These are phyloP conservation scores for Gossypium armourianum DNA, from an alignment of 441 rosid genomes.

Conservation along the genomic window DNA sequence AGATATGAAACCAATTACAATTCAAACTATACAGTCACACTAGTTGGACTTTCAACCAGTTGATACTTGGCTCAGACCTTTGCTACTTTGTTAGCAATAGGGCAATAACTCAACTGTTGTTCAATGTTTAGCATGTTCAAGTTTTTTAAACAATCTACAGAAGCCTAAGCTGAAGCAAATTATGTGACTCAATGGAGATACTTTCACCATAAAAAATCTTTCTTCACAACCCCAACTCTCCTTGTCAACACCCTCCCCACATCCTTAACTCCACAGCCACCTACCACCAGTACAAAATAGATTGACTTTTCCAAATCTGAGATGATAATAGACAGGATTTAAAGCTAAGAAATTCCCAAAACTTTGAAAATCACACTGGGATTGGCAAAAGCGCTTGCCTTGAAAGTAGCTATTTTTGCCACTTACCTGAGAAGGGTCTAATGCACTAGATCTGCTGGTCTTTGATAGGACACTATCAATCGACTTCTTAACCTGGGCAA, in stretches of 20 bases:
- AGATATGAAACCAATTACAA: not conserved
- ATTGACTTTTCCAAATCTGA: not conserved
- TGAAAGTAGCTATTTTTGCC: not conserved
- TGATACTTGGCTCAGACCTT: not conserved
- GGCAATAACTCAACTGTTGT: not conserved
- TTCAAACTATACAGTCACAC: not conserved
- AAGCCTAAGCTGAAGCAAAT: not conserved
- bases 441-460: slow-evolving; percentile 40
- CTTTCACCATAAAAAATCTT: not conserved
- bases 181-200: not conserved
- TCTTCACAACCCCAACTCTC: not conserved
- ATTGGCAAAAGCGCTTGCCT: not conserved
- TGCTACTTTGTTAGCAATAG: not conserved
- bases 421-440: slow-evolving; percentile 56
- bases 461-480: slow-evolving; percentile 39
- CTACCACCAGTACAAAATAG: not conserved
- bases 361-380: not conserved
- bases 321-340: not conserved
- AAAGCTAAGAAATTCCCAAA: not conserved
- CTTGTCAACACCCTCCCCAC: not conserved
- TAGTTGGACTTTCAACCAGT: not conserved
- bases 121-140: not conserved
- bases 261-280: not conserved
- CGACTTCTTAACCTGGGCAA: slow-evolving; percentile 39
- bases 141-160: slow-evolving; percentile 3